These are phyloP conservation scores for Phytophthora sp. DNA, from an alignment of 352 stramenopile genomes.

Conservation along the genomic window DNA sequence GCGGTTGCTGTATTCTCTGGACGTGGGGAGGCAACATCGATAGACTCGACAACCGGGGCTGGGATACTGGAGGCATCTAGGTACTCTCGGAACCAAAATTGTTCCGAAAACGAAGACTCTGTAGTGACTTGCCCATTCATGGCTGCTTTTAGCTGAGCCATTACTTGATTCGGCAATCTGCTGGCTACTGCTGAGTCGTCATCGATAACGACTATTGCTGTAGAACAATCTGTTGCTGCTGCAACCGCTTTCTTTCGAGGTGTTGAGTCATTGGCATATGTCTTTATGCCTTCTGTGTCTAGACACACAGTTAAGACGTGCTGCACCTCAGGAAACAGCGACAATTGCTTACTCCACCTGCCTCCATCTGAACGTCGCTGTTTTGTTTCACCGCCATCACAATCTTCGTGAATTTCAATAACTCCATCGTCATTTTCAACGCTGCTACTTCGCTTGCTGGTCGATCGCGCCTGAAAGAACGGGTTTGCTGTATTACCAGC, in stretches of 20 bases:
- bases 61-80: constrained; percentile 29
- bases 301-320: constrained; percentile 36
- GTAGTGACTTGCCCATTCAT: constrained; percentile 51
- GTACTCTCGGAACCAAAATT: constrained; percentile 68
- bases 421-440: constrained; percentile 29
- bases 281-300: constrained; percentile 24
- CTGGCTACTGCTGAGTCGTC: constrained; percentile 34
- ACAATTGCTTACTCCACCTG: constrained; percentile 49
- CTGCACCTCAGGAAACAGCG: constrained; percentile 53
- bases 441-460: constrained; percentile 22
- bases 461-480: constrained; percentile 63
- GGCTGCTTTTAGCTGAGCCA: constrained; percentile 29
- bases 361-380: constrained; percentile 20
- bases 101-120: constrained; percentile 53
- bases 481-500: constrained; percentile 61
- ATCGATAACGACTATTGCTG: constrained; percentile 39
- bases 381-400: constrained; percentile 19
- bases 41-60: constrained; percentile 2
- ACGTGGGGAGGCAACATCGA: constrained; percentile 34
- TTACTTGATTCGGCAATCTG: constrained; percentile 12
- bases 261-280: constrained; percentile 1
- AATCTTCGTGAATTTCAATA: constrained; percentile 40
- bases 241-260: constrained; percentile 13
- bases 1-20: constrained; percentile 7
- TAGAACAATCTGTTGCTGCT: background rate